A percentile compares a stretch with the other conserved stretches of the same genome.
These are phyloP conservation scores for Phaeosphaeriaceae sp. DNA, from an alignment of 2,329 filamentous ascomycete genomes.

Conservation along the genomic window DNA sequence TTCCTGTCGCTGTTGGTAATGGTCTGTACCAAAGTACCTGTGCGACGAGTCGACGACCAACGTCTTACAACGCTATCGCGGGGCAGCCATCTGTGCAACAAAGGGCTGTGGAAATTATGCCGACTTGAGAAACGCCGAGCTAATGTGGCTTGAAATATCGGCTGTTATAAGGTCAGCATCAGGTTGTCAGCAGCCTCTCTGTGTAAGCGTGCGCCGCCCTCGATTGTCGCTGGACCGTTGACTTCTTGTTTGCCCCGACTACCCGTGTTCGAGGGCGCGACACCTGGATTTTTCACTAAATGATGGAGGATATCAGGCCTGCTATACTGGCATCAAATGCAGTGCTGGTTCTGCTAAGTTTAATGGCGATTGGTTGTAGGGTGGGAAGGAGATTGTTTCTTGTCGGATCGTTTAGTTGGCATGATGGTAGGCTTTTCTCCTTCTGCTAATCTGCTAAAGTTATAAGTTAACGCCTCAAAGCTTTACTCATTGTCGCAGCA, in stretches of 20 bases:
- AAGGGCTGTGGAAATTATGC: not conserved
- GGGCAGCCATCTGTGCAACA: conserved; percentile 1
- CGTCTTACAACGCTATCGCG: not conserved
- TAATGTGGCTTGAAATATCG: conserved; percentile 2
- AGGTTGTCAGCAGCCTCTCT: not conserved
- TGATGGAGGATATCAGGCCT: conserved; percentile 15
- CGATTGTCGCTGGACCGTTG: not conserved
- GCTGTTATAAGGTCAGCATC: conserved; percentile 5
- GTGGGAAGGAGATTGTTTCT: conserved; percentile 29
- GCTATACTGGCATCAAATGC: conserved; percentile 33
- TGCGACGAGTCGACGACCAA: not conserved
- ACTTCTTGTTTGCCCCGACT: not conserved
- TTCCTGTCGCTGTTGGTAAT: no score
- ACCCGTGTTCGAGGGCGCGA: not conserved
- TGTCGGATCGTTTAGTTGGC: conserved; percentile 30
- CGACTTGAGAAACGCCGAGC: conserved; percentile 1
- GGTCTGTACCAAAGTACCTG: not conserved
- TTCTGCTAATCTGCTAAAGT: not conserved
- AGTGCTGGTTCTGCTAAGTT: conserved; percentile 30
- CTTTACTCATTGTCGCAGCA: conserved; percentile 29
- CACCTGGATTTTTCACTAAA: not conserved
- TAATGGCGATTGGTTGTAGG: conserved; percentile 29
- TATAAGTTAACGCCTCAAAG: conserved; percentile 19
- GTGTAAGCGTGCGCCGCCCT: not conserved
- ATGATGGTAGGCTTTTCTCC: conserved; percentile 30